phyloP scores from a whole-genome alignment of 257 asterid species.

The Avicennia marina region DNA sequence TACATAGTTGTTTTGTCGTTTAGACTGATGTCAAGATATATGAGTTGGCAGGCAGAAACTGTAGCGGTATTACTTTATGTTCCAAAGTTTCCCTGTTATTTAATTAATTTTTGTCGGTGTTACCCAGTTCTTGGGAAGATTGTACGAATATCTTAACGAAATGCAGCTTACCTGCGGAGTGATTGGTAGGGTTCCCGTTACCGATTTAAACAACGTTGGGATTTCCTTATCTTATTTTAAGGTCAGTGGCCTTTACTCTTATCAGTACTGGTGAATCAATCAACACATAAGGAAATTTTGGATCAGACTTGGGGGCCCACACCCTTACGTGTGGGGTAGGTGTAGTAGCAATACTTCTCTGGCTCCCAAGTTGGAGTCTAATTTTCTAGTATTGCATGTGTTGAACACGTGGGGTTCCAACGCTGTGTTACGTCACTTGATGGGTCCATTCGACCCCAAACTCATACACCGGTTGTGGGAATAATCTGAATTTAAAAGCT shows the following conservation, averaged over 20 bases:
- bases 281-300: too few relatives aligned
- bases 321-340: too few relatives aligned
- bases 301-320: too few relatives aligned
- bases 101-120: not conserved
- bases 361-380: too few relatives aligned
- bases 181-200: too few relatives aligned
- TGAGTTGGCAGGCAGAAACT: slow-evolving; percentile 19
- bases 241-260: slow-evolving; percentile 4
- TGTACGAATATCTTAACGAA: slow-evolving; percentile 13
- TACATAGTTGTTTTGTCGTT: not conserved
- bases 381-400: too few relatives aligned
- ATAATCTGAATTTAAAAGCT: too few relatives aligned
- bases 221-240: too few relatives aligned
- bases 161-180: slow-evolving; percentile 13
- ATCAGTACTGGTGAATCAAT: too few relatives aligned
- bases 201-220: not conserved
- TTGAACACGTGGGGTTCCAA: slow-evolving; percentile 11
- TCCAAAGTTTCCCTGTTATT: not conserved
- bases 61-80: slow-evolving; percentile 11
- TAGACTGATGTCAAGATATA: slow-evolving; percentile 6
- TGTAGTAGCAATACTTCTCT: too few relatives aligned
- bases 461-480: too few relatives aligned
- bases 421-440: slow-evolving; percentile 2
- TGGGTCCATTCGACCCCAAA: too few relatives aligned
- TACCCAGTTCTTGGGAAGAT: slow-evolving; percentile 28